Base-by-base conservation (phyloP, 2,329 filamentous ascomycete genomes). In the Penicillium paneum region DNA sequence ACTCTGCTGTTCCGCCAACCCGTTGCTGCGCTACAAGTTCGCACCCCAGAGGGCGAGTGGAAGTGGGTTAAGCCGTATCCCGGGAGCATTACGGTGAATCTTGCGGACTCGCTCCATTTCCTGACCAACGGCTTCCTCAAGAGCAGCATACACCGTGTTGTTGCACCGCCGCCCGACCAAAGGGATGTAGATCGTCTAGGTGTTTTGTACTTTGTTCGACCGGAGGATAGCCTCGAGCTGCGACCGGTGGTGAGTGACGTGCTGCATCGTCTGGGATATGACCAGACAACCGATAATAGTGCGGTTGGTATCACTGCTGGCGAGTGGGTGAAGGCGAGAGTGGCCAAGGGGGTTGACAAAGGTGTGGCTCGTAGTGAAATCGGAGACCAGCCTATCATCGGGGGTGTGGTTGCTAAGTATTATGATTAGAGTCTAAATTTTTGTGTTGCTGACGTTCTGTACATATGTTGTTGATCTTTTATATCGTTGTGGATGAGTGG, bases 1-100 rank as follows among this genome's bases (percentile, higher is more conserved):
- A 84, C 82, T 0, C 65, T 84, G 1, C 71, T 84, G 0, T 84
- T 84, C 70, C 73, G 80, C 2, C 82, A 84, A 57, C 82, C 82
- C 0, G 77, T 84, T 0, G 81, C 81, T 0, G 81, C 76, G 0
- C 71, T 84, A 2, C 82, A 84, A 64, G 79, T 84, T 31, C 76
- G 76, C 10, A 74, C 72, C 5, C 67, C 72, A 0, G 73, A 75
- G 0, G 74, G 74, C 1, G 58, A 75, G 1, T 82, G 79, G 79
- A 79, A 77, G 43, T 81, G 74, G 67, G 78, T 79, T 0, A 75
- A 74, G 48, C 75, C 78, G 0, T 69, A 76, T 1, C 71, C 77
- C 0, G 79, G 73, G 0, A 79, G 73, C 13, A 72, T 81, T 19
- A 79, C 77, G 0, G 78, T 81, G 6, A 82, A 81, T 52, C 72